These are phyloP conservation scores for Penicillium coprophilum DNA, from an alignment of 495 filamentous ascomycete species.

Conservation along the genomic window DNA sequence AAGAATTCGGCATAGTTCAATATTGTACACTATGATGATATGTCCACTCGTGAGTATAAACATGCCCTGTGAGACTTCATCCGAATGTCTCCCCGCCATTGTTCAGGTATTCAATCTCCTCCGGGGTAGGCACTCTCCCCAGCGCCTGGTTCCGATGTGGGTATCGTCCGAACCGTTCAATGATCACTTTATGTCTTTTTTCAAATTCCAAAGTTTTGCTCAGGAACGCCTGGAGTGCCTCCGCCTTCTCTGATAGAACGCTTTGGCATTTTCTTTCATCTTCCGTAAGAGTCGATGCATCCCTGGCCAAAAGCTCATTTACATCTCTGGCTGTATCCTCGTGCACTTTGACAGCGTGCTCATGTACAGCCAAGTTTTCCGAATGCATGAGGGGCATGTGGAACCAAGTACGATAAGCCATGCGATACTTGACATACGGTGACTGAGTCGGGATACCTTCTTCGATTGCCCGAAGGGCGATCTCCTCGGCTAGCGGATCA, in stretches of 20 bases:
- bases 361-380: slow-evolving; percentile 29
- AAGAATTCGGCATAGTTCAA: neutral
- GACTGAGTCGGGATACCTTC: slow-evolving; percentile 16
- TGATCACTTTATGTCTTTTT: slow-evolving; percentile 29
- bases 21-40: neutral
- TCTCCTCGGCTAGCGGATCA: slow-evolving; percentile 29
- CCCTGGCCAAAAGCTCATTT: slow-evolving; percentile 15
- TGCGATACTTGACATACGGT: slow-evolving; percentile 26
- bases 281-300: slow-evolving; percentile 13
- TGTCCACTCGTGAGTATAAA: neutral
- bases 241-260: slow-evolving; percentile 14
- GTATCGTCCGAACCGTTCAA: slow-evolving; percentile 32
- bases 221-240: slow-evolving; percentile 16
- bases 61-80: neutral
- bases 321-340: slow-evolving; percentile 24
- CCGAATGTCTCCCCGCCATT: slow-evolving; percentile 31
- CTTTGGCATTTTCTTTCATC: slow-evolving; percentile 22
- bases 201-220: slow-evolving; percentile 22
- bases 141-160: slow-evolving; percentile 28
- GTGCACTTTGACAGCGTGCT: slow-evolving; percentile 23
- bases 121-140: slow-evolving; percentile 21
- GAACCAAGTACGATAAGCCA: slow-evolving; percentile 35
- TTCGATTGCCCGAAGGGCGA: slow-evolving; percentile 26
- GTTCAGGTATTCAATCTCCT: slow-evolving; percentile 26
- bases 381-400: slow-evolving; percentile 38